phyloP scores from a whole-genome alignment of 1,139 yeast species.

The Saccharomycopsis hybrid region DNA sequence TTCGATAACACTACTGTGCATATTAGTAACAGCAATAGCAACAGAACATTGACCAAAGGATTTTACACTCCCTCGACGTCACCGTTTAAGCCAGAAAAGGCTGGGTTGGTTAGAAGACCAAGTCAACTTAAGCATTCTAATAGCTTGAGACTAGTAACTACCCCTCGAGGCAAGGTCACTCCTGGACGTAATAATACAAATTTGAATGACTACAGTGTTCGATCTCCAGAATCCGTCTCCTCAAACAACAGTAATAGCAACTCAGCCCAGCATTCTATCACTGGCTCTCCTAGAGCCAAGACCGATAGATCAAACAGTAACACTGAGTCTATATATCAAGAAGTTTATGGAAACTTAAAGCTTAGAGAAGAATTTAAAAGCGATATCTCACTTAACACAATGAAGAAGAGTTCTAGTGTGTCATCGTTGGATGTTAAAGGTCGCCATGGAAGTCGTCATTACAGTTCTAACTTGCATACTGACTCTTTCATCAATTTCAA shows the following conservation, averaged over 20 bases:
- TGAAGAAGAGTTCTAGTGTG: constrained; percentile 20
- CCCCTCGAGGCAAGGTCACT: constrained; percentile 2
- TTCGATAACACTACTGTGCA: constrained; percentile 4
- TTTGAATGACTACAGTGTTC: not conserved
- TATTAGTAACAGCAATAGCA: constrained; percentile 9
- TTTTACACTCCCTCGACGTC: constrained; percentile 6
- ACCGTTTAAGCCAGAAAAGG: constrained; percentile 6
- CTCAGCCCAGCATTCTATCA: not conserved
- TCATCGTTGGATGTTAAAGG: constrained; percentile 18
- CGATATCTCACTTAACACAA: constrained; percentile 13
- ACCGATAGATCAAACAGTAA: constrained; percentile 11
- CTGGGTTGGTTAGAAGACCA: not conserved
- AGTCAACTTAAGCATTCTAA: constrained; percentile 4
- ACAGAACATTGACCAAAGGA: constrained; percentile 12
- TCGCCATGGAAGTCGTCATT: constrained; percentile 18
- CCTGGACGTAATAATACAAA: not conserved
- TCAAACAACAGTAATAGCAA: not conserved
- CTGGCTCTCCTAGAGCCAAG: constrained; percentile 1
- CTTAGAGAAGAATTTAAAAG: constrained; percentile 12
- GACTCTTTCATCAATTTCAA: constrained; percentile 1
- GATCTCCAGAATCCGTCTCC: constrained; percentile 4
- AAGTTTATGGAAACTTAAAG: constrained; percentile 16
- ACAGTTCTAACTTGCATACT: constrained; percentile 17
- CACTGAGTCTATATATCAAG: constrained; percentile 19
- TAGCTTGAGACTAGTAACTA: constrained; percentile 4